These are phyloP conservation scores for Carex cristatella DNA, from an alignment of 176 grass and related monocot genomes.

Conservation along the genomic window DNA sequence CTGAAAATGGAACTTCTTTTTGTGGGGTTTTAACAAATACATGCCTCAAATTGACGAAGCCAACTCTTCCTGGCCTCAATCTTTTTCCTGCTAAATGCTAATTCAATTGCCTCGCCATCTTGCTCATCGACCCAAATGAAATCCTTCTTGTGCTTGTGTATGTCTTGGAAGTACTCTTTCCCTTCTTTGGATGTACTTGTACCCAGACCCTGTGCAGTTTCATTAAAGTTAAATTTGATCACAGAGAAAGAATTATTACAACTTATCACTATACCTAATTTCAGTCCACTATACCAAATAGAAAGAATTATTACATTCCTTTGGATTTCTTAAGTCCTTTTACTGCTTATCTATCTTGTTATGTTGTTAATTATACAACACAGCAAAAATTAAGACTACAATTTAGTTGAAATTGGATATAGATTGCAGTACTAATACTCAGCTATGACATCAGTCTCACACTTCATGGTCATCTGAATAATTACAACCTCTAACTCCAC, in stretches of 20 bases:
- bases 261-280: not conserved
- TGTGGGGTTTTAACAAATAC: not conserved
- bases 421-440: not conserved
- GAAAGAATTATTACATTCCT: not conserved
- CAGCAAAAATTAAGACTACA: not conserved
- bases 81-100: constrained; percentile 92
- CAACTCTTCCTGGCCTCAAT: constrained; percentile 64
- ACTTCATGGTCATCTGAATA: not conserved
- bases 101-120: constrained; percentile 57
- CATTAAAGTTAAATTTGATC: not conserved
- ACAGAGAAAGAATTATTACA: not conserved
- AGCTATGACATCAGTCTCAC: not conserved
- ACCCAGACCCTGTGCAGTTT: constrained; percentile 53
- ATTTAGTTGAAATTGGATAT: not conserved
- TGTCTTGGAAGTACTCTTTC: constrained; percentile 45
- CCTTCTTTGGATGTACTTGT: constrained; percentile 78
- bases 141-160: constrained; percentile 52
- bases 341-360: not conserved
- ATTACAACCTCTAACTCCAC: not conserved
- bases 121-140: constrained; percentile 58
- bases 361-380: not conserved
- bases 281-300: too few species aligned
- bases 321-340: not conserved
- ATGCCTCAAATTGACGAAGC: constrained; percentile 73
- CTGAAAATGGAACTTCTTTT: not conserved